phyloP scores from a whole-genome alignment of 805 yeast species.

The Myxozyma monticola region DNA sequence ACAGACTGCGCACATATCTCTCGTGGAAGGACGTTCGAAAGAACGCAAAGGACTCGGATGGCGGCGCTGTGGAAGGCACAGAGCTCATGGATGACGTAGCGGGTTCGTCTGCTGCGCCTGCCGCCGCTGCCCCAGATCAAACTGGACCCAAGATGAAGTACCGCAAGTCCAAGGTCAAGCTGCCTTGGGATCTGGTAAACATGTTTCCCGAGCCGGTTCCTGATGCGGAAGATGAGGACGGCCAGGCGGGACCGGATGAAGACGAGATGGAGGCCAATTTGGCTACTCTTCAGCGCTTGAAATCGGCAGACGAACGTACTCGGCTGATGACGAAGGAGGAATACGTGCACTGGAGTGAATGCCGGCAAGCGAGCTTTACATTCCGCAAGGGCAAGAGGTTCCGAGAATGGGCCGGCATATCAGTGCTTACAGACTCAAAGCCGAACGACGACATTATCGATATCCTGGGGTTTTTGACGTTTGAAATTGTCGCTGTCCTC shows the following conservation, averaged over 20 bases:
- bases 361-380: conserved; percentile 96
- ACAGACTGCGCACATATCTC: conserved; percentile 81
- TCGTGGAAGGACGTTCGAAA: conserved; percentile 98
- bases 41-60: conserved; percentile 65
- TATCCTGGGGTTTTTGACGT: conserved; percentile 89
- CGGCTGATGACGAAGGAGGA: conserved; percentile 93
- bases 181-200: conserved; percentile 94
- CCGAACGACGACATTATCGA: conserved; percentile 97
- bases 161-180: conserved; percentile 73
- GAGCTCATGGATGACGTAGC: conserved; percentile 52
- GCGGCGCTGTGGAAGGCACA: conserved; percentile 53
- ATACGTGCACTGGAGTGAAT: conserved; percentile 98
- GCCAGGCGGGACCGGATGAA: conserved; percentile 55
- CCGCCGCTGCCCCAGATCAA: conserved; percentile 39
- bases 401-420: conserved; percentile 92
- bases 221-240: conserved; percentile 58
- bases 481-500: conserved; percentile 91
- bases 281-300: conserved; percentile 84
- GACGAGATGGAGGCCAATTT: conserved; percentile 86
- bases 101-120: conserved; percentile 45
- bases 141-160: conserved; percentile 48
- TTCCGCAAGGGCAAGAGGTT: conserved; percentile 92
- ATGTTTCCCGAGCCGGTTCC: conserved; percentile 90
- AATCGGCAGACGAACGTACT: conserved; percentile 92
- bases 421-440: conserved; percentile 79